phyloP scores from a whole-genome alignment of 2,329 filamentous ascomycete genomes.

The Curvularia eragrostidis region DNA sequence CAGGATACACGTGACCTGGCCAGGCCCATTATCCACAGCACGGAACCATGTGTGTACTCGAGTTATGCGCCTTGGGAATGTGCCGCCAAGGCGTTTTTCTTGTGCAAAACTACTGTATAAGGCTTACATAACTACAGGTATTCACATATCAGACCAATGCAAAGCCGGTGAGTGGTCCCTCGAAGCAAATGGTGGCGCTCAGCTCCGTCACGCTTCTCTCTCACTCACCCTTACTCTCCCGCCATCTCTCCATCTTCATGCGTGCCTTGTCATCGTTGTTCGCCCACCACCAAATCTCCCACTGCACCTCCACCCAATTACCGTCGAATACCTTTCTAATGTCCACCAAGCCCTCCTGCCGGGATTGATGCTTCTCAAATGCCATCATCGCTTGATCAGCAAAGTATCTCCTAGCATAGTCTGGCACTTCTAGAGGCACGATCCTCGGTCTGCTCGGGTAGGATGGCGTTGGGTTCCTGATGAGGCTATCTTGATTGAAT shows the following conservation, averaged over 20 bases:
- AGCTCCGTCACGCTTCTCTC: background rate
- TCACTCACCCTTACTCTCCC: background rate
- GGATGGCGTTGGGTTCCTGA: too few relatives aligned
- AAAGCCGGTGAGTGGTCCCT: too few relatives aligned
- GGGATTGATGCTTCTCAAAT: constrained; percentile 17
- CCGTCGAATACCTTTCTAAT: constrained; percentile 17
- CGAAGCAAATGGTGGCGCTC: background rate
- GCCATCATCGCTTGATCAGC: constrained; percentile 9
- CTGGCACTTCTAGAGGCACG: constrained; percentile 10
- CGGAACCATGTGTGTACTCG: background rate
- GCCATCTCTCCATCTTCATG: constrained; percentile 32
- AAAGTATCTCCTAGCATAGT: constrained; percentile 15
- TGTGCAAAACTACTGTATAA: background rate
- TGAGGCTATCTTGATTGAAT: background rate
- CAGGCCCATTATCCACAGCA: background rate
- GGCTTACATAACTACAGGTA: background rate
- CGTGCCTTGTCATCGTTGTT: constrained; percentile 33
- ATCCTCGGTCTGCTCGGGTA: too few relatives aligned
- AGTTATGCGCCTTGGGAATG: background rate
- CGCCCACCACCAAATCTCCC: constrained; percentile 39
- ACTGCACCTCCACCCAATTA: constrained; percentile 22
- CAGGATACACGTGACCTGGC: background rate
- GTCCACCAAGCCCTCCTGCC: constrained; percentile 1
- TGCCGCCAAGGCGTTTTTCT: background rate
- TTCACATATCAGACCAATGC: background rate